Conservation (phyloP, 2,329 filamentous ascomycete species). For the Magnaporthiopsis rhizophila region DNA sequence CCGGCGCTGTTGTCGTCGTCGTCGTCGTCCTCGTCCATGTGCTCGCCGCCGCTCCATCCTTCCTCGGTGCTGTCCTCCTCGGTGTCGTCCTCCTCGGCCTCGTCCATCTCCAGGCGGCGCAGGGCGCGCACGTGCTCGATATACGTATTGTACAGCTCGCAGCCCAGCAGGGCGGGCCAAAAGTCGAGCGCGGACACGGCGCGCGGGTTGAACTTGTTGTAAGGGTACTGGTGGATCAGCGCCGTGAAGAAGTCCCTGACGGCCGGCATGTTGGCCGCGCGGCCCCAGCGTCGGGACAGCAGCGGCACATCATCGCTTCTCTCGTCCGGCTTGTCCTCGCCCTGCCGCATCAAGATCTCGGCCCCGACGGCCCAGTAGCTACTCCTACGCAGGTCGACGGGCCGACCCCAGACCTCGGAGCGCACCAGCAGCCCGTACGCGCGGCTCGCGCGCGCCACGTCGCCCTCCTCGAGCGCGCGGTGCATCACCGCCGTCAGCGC, state of each 20-base stretch:
- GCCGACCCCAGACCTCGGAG: slow-evolving; percentile 39
- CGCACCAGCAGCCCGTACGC: slow-evolving; percentile 68
- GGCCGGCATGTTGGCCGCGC: slow-evolving; percentile 34
- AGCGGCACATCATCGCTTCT: slow-evolving; percentile 8
- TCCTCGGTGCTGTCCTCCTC: slow-evolving; percentile 17
- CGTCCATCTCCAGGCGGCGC: slow-evolving; percentile 23
- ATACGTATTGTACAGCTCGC: slow-evolving; percentile 72
- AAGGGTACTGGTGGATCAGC: slow-evolving; percentile 69
- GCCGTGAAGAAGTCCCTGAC: slow-evolving; percentile 62
- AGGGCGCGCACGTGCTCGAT: slow-evolving; percentile 45
- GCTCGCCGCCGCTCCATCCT: slow-evolving; percentile 20
- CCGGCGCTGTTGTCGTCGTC: slow-evolving; percentile 11
- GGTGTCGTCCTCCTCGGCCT: slow-evolving; percentile 21
- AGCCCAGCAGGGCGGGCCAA: slow-evolving; percentile 70
- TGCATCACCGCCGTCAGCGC: slow-evolving; percentile 64
- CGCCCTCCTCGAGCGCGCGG: slow-evolving; percentile 60
- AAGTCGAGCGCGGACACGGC: slow-evolving; percentile 64
- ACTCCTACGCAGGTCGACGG: slow-evolving; percentile 60
- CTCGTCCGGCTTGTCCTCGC: slow-evolving; percentile 21
- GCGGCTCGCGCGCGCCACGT: slow-evolving; percentile 63
- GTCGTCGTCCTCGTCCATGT: slow-evolving; percentile 15
- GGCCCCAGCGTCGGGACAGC: slow-evolving; percentile 29
- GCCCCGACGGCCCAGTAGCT: slow-evolving; percentile 77
- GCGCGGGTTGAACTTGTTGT: slow-evolving; percentile 52
- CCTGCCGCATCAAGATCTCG: slow-evolving; percentile 67